Base-by-base conservation (phyloP, 1,284 basidiomycete genomes). In the Sparassis latifolia region DNA sequence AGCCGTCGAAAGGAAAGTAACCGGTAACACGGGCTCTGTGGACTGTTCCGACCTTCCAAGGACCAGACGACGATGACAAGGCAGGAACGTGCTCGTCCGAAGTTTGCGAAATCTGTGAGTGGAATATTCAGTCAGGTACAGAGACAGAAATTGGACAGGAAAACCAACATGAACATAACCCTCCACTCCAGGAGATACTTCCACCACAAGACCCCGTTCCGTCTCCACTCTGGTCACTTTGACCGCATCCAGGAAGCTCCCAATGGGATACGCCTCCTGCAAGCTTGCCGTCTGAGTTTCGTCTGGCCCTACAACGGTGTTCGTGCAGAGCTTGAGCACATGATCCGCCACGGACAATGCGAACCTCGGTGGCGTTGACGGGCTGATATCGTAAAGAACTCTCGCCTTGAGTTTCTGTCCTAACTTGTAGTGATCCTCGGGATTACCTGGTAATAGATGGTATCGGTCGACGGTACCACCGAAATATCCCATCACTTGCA, bases 401-500 rank as follows among this genome's bases (percentile, higher is more conserved):
- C 97, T 77, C 0, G 90, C 88, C 62, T 89, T 92, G 60, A 98
- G 73, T 72, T 92, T 97, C 66, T 91, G 84, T 10, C 93, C 94
- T 45, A 89, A 65, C 66, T 89, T 92, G 69, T 79, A 87, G 37
- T 70, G 68, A 47, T 78, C 76, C 40, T 77, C 75, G 4, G 73
- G 66, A 20, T 73, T 64, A 43, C 75, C 70, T 12, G 71, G 59
- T 2, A 75, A 75, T 27, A 98, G 71, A 68, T 99, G 95, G 54
- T 86, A 80, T 42, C 84, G 73, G 64, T 97, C 94, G 47, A 94
- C 79, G 0, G 93, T 96, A 32, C 92, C 96, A 46, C 93, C 87
- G 67, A 95, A 98, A 69, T 92, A 96, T 2, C 95, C 96, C 33
- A 95, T 79, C 27, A 98, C 77, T 69, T 96, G 94, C 45, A 99